Percentiles rank a stretch among this genome's conserved stretches.
These are phyloP conservation scores for Tympanopsis confertula DNA, from an alignment of 2,329 filamentous ascomycete genomes.

Conservation along the genomic window DNA sequence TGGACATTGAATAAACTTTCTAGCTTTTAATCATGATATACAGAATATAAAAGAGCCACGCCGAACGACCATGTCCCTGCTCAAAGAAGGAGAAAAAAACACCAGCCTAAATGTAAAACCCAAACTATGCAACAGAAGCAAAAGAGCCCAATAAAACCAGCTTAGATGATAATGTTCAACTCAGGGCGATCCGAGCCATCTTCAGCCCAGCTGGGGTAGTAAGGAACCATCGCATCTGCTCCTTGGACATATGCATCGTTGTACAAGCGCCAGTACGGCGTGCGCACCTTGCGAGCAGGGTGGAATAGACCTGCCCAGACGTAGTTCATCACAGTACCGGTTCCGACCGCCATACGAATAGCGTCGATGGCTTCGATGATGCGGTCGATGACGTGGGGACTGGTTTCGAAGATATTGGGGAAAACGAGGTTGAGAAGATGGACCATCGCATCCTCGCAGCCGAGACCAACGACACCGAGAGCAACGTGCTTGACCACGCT, in stretches of 20 bases:
- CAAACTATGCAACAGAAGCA: too few relatives aligned
- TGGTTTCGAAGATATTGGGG: slow-evolving; percentile 95
- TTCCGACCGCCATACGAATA: slow-evolving; percentile 83
- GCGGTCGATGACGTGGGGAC: slow-evolving; percentile 93
- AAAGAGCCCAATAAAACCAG: too few relatives aligned
- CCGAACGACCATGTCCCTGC: too few relatives aligned
- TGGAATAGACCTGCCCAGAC: slow-evolving; percentile 97
- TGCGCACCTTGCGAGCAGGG: slow-evolving; percentile 84
- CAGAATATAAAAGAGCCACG: too few relatives aligned
- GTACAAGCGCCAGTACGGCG: slow-evolving; percentile 92
- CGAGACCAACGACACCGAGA: slow-evolving; percentile 89
- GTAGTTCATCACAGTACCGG: slow-evolving; percentile 91
- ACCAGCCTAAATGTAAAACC: too few relatives aligned
- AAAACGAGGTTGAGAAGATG: slow-evolving; percentile 93
- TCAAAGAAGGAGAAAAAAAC: too few relatives aligned
- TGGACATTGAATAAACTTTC: too few relatives aligned
- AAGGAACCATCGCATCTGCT: slow-evolving; percentile 90
- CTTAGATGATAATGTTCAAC: slow-evolving; percentile 71
- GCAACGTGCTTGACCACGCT: slow-evolving; percentile 97
- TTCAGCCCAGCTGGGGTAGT: slow-evolving; percentile 79
- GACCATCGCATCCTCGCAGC: slow-evolving; percentile 96
- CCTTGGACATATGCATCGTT: slow-evolving; percentile 93
- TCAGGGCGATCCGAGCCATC: slow-evolving; percentile 70
- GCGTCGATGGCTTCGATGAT: slow-evolving; percentile 97
- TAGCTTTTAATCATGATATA: too few relatives aligned